These are phyloP conservation scores for Angophora floribunda DNA, from an alignment of 345 rosid species.

Conservation along the genomic window DNA sequence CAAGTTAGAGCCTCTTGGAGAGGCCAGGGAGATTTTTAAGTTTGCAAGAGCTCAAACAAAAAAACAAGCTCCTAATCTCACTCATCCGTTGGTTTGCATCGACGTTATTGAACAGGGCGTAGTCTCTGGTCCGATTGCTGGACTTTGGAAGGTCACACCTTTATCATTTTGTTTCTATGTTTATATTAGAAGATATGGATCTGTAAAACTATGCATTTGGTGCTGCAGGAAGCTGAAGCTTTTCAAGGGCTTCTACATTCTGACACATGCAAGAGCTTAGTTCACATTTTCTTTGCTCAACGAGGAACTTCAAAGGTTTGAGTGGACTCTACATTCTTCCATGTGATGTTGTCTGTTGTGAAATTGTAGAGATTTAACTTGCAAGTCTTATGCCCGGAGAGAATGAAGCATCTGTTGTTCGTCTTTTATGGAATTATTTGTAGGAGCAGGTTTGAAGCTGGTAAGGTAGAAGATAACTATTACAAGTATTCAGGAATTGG, in stretches of 20 bases:
- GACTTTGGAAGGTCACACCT: conserved; percentile 64
- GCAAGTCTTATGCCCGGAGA: not conserved
- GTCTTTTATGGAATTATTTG: not conserved
- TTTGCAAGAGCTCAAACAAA: conserved; percentile 78
- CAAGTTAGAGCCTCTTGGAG: conserved; percentile 87
- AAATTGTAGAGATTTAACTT: not conserved
- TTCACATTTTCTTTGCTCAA: conserved; percentile 82
- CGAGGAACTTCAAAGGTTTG: conserved; percentile 88
- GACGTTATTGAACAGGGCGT: conserved; percentile 82
- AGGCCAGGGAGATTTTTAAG: conserved; percentile 89
- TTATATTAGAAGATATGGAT: not conserved
- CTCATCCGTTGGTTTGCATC: conserved; percentile 84
- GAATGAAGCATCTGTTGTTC: not conserved
- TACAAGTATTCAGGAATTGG: not conserved
- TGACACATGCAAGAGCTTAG: conserved; percentile 79
- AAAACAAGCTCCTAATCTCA: conserved; percentile 79
- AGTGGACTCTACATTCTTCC: not conserved
- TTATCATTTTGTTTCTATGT: not conserved
- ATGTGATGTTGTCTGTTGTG: not conserved
- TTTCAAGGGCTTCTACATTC: conserved; percentile 51
- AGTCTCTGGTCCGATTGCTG: conserved; percentile 80
- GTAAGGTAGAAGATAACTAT: not conserved
- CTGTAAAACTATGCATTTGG: not conserved
- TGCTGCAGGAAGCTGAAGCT: conserved; percentile 70
- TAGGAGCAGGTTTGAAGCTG: not conserved